These are phyloP conservation scores for Syzygium aqueum DNA, from an alignment of 345 rosid genomes.

Conservation along the genomic window DNA sequence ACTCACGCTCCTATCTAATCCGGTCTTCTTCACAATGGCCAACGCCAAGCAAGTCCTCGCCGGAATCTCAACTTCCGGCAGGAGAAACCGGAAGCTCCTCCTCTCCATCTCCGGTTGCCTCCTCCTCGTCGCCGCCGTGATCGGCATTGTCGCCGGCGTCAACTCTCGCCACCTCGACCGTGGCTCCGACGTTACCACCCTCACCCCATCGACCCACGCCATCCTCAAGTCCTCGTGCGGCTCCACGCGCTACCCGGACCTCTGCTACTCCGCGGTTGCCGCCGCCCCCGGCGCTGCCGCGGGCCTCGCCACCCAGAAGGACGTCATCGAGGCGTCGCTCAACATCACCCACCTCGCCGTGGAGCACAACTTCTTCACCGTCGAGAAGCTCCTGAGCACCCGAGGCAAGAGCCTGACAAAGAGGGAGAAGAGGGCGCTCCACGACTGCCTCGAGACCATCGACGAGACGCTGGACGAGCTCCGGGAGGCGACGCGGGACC, in stretches of 20 bases:
- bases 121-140: conserved; percentile 25
- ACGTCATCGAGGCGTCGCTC: conserved; percentile 31
- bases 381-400: conserved; percentile 11
- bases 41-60: conserved; percentile 5
- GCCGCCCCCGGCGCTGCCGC: conserved; percentile 14
- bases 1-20: neutral
- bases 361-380: conserved; percentile 15
- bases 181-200: neutral
- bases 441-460: conserved; percentile 80
- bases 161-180: conserved; percentile 3
- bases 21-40: neutral
- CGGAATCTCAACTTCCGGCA: conserved; percentile 11
- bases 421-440: conserved; percentile 68
- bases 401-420: conserved; percentile 18
- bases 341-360: conserved; percentile 24
- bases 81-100: conserved; percentile 23
- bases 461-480: conserved; percentile 84
- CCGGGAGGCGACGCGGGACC: conserved; percentile 42
- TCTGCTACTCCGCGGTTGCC: conserved; percentile 62
- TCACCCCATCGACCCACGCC: conserved; percentile 35
- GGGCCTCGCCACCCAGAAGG: conserved; percentile 22
- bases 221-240: conserved; percentile 57
- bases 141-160: conserved; percentile 33
- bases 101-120: conserved; percentile 20
- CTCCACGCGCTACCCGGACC: conserved; percentile 52